These are phyloP conservation scores for Tulasnella sp. DNA, from an alignment of 768 basidiomycete species.

Conservation along the genomic window DNA sequence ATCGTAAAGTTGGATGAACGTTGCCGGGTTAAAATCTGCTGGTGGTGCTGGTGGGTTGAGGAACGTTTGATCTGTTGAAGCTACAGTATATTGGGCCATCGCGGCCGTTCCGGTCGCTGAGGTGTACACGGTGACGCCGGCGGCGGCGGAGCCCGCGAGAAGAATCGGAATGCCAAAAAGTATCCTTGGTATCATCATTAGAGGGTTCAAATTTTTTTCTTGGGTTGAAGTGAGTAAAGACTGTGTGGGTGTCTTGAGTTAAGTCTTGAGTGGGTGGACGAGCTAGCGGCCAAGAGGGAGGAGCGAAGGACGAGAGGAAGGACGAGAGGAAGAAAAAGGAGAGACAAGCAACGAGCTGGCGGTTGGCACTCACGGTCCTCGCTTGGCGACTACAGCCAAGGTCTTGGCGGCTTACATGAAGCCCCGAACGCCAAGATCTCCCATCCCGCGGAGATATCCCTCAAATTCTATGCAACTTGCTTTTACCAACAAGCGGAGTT, in stretches of 20 bases:
- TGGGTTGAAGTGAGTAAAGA: neutral
- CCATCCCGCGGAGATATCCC: neutral
- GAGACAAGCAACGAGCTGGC: neutral
- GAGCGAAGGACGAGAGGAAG: neutral
- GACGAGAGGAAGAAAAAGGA: neutral
- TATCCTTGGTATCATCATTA: neutral
- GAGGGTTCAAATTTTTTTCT: neutral
- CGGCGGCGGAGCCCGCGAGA: neutral
- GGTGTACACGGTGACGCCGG: slow-evolving; percentile 17
- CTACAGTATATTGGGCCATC: slow-evolving; percentile 1
- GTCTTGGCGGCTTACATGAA: slow-evolving; percentile 5
- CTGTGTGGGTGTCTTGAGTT: neutral
- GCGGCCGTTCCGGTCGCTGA: neutral
- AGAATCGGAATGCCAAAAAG: neutral
- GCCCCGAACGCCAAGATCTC: neutral
- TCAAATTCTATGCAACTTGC: neutral
- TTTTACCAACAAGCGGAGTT: neutral
- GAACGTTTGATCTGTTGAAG: slow-evolving; percentile 11
- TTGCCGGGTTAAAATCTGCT: neutral
- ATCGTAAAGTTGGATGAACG: slow-evolving; percentile 21
- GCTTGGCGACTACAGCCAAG: slow-evolving; percentile 2
- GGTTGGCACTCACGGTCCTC: neutral
- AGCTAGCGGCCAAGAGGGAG: neutral
- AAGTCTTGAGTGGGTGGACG: neutral
- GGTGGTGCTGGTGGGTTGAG: slow-evolving; percentile 24